Evolutionary conservation across 495 filamentous ascomycete species (phyloP), one percentile per base, ranked within the genome.

Genomic region (Podospora pseudoanserina): DNA sequence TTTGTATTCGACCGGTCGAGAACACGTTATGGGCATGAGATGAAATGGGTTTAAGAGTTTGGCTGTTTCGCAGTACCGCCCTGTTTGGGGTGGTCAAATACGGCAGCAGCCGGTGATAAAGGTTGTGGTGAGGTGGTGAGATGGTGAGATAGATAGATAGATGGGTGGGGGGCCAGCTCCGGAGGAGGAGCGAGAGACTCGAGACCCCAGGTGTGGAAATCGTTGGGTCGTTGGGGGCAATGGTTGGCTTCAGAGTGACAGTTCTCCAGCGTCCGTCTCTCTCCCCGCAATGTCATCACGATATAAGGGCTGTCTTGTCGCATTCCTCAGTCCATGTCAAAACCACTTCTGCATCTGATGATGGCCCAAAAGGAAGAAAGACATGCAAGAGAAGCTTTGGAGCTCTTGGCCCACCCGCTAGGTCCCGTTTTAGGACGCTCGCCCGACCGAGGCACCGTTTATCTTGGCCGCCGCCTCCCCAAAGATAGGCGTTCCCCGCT

Each of bases 401-500:
- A 49, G 39, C 39, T 49, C 39, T 13, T 18, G 39, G 39, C 39
- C 13, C 4, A 39, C 39, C 39, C 39, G 39, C 39, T 49, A 13
- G 39, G 2, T 49, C 39, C 39, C 39, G 15, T 49, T 49, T 49
- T 49, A 49, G 39, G 39, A 49, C 39, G 39, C 5, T 49, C 39
- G 39, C 39, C 39, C 39, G 39, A 2, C 39, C 39, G 39, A 49
- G 39, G 39, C 39, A 49, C 39, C 39, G 39, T 49, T 49, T 49
- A 49, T 49, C 39, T 49, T 49, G 39, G 39, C 5, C 39, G 39
- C 39, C 13, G 39, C 39, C 39, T 23, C 23, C 39, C 9, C 39
- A 49, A 13, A 63, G 61, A 63, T 63, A 63, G 61, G 61, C n/a
- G n/a, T 63, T 63, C 61, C 61, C 61, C 61, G 61, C 61, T 63